Percentiles rank a stretch among this genome's conserved stretches.
phyloP scores from a whole-genome alignment of 306 rosid species.

The Cajanus cajan region DNA sequence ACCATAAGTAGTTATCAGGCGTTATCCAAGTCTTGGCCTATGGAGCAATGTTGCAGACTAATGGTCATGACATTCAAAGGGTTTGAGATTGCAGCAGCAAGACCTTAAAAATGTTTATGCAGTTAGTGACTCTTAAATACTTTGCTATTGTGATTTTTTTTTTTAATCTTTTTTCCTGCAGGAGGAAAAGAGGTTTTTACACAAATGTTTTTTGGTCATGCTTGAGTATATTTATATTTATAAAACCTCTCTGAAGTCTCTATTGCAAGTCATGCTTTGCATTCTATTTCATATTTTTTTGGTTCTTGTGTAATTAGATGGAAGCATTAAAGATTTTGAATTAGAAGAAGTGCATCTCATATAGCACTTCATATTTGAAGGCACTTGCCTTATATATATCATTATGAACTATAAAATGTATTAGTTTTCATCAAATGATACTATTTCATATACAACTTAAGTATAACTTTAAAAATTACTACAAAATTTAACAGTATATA shows the following conservation, averaged over 20 bases:
- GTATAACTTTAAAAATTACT: background rate
- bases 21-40: conserved; percentile 37
- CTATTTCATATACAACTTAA: too few species aligned
- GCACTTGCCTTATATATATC: background rate
- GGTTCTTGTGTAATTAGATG: too few species aligned
- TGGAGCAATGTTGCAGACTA: conserved; percentile 53
- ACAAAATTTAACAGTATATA: background rate
- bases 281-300: too few species aligned
- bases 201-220: too few species aligned
- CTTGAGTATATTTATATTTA: too few species aligned
- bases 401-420: too few species aligned
- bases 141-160: background rate
- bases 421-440: too few species aligned
- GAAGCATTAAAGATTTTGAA: too few species aligned
- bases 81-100: conserved; percentile 46
- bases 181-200: too few species aligned
- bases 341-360: too few species aligned
- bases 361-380: too few species aligned
- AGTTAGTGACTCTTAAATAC: conserved; percentile 30
- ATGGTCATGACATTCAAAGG: conserved; percentile 45
- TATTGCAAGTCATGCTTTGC: too few species aligned
- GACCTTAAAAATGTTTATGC: conserved; percentile 37
- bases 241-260: background rate
- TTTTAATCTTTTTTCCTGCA: background rate
- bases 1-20: conserved; percentile 46